Evolutionary conservation across 78 protist genomes (phyloP).

Genomic region (Bodo saltans): DNA sequence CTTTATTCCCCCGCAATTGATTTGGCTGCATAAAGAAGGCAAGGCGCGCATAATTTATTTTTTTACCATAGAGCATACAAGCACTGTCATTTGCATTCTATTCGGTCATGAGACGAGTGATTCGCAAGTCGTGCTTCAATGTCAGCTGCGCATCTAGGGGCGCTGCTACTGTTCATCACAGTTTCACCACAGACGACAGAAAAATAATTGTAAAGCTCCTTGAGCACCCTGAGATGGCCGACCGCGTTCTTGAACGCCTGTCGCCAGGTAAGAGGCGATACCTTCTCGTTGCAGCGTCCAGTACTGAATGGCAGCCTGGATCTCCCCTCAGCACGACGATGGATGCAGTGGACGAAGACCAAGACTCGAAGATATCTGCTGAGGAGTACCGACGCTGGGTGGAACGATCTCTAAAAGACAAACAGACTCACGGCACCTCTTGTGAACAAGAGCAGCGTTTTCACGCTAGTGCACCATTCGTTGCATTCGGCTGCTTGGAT

Average conservation of each 20-base stretch:
- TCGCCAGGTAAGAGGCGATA: neutral
- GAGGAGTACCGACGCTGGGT: neutral
- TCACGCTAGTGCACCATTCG: neutral
- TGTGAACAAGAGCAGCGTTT: too few relatives aligned
- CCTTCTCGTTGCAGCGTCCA: neutral
- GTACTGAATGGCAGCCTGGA: neutral
- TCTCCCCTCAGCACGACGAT: neutral
- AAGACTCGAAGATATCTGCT: neutral
- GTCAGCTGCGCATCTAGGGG: too few relatives aligned
- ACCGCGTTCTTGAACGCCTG: neutral
- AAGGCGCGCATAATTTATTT: too few relatives aligned
- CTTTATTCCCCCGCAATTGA: too few relatives aligned
- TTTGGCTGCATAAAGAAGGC: too few relatives aligned
- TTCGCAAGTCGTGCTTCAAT: too few relatives aligned
- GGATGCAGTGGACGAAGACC: neutral
- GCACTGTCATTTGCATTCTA: too few relatives aligned
- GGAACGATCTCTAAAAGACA: neutral
- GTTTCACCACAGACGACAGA: too few relatives aligned
- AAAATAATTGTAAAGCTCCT: too few relatives aligned
- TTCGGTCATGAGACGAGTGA: too few relatives aligned
- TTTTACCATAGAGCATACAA: too few relatives aligned
- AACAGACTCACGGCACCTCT: neutral
- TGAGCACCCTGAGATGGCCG: neutral
- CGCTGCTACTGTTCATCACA: too few relatives aligned
- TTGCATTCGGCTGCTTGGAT: constrained; percentile 17